Percentiles rank a stretch among this genome's conserved stretches.
These are phyloP conservation scores for Apiotrichum brassicae DNA, from an alignment of 1,284 basidiomycete genomes.

Conservation along the genomic window DNA sequence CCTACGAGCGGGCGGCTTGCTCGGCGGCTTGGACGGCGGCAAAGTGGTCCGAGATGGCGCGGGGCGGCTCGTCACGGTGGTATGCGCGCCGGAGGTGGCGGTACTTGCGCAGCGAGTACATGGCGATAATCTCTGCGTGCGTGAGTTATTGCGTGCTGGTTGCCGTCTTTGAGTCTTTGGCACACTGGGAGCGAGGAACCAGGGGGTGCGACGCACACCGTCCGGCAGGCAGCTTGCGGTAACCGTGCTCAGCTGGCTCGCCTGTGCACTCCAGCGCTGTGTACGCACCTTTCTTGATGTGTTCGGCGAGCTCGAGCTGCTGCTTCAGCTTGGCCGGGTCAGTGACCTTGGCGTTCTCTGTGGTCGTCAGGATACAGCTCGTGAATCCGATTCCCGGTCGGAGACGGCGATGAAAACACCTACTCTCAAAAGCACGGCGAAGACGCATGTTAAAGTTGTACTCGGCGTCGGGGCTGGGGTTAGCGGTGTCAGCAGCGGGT, in stretches of 20 bases:
- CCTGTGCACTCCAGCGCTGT: too few species aligned
- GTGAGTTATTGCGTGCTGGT: too few species aligned
- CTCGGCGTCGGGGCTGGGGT: conserved; percentile 40
- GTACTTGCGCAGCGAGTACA: conserved; percentile 81
- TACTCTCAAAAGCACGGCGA: conserved; percentile 45
- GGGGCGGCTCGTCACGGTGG: conserved; percentile 34
- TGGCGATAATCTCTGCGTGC: conserved; percentile 70
- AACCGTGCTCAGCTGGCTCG: too few species aligned
- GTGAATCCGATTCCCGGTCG: background rate
- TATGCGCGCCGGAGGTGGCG: conserved; percentile 73
- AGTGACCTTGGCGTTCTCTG: conserved; percentile 66
- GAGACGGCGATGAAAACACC: conserved; percentile 7
- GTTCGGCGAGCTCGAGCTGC: conserved; percentile 71
- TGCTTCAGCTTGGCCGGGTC: conserved; percentile 69
- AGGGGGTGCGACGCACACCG: too few species aligned
- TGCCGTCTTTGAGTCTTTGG: too few species aligned
- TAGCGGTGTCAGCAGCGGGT: background rate
- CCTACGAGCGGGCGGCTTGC: background rate
- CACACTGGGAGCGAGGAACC: too few species aligned
- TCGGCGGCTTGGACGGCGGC: background rate
- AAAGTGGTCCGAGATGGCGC: conserved; percentile 12
- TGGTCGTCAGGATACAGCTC: background rate
- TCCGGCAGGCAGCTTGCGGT: too few species aligned
- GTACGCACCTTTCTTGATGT: conserved; percentile 74
- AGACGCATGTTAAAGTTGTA: conserved; percentile 47